phyloP scores from a whole-genome alignment of 306 rosid species.

The Prinsepia uniflora region DNA sequence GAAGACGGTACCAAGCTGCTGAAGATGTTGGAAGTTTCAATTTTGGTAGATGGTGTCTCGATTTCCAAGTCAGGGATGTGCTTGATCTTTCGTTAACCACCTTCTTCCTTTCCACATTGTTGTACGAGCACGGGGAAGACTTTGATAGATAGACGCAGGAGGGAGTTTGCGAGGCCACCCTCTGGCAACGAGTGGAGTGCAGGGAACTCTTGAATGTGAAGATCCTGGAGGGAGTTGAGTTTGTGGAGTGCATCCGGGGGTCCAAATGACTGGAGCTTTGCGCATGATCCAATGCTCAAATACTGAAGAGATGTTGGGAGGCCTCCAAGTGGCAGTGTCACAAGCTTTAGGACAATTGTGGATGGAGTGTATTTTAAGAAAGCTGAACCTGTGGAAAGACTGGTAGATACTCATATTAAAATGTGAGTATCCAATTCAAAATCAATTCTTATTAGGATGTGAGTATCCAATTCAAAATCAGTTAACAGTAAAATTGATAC shows the following conservation, averaged over 20 bases:
- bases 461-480: too few relatives aligned
- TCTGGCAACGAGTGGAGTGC: slow-evolving; percentile 16
- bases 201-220: slow-evolving; percentile 19
- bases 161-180: slow-evolving; percentile 17
- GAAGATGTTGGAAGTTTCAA: background rate
- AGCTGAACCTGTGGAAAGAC: background rate
- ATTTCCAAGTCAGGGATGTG: slow-evolving; percentile 16
- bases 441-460: too few relatives aligned
- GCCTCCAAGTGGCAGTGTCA: slow-evolving; percentile 9
- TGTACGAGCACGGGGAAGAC: slow-evolving; percentile 2
- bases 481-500: too few relatives aligned
- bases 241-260: background rate
- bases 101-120: background rate
- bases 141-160: slow-evolving; percentile 16
- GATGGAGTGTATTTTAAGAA: slow-evolving; percentile 11
- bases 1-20: background rate
- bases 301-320: slow-evolving; percentile 12
- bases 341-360: slow-evolving; percentile 22
- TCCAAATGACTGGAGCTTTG: slow-evolving; percentile 14
- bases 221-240: slow-evolving; percentile 14
- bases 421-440: too few relatives aligned
- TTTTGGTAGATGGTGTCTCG: background rate
- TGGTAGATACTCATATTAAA: too few relatives aligned
- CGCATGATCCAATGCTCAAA: slow-evolving; percentile 12
- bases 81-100: background rate